Percentiles rank a stretch among this genome's conserved stretches.
These are phyloP conservation scores for Tarenaya hassleriana DNA, from an alignment of 345 rosid genomes.

Conservation along the genomic window DNA sequence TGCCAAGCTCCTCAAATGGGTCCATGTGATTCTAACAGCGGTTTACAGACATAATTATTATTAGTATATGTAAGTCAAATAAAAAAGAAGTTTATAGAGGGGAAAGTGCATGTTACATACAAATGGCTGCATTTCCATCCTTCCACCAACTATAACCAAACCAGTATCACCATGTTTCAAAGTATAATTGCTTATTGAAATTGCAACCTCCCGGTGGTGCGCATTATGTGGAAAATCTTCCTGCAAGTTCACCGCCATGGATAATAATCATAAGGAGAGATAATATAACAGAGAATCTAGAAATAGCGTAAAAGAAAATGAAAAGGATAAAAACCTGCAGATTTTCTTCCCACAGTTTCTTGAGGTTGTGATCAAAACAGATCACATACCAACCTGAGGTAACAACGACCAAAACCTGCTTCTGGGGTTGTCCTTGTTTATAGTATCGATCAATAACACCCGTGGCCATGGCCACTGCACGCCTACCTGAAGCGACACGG, in stretches of 20 bases:
- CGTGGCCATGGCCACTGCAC: conserved; percentile 89
- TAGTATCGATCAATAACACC: conserved; percentile 71
- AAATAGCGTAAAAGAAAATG: background rate
- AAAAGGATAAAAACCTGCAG: conserved; percentile 54
- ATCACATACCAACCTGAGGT: conserved; percentile 92
- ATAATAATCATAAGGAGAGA: conserved; percentile 2
- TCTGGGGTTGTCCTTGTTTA: conserved; percentile 66
- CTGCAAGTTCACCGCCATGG: conserved; percentile 33
- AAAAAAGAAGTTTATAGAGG: background rate
- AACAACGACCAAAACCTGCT: conserved; percentile 95
- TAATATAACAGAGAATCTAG: background rate
- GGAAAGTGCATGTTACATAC: conserved; percentile 36
- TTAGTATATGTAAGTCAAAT: conserved; percentile 7
- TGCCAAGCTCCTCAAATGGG: conserved; percentile 85
- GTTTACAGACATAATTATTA: conserved; percentile 1
- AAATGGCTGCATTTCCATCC: conserved; percentile 92
- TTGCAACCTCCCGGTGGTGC: conserved; percentile 79
- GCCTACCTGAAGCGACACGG: conserved; percentile 78
- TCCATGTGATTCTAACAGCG: conserved; percentile 58
- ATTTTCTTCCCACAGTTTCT: conserved; percentile 88
- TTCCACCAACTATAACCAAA: conserved; percentile 82
- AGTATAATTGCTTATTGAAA: conserved; percentile 79
- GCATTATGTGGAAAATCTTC: conserved; percentile 90
- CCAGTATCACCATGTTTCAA: conserved; percentile 85
- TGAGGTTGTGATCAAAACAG: conserved; percentile 95